These are phyloP conservation scores for Capsella bursapastoris DNA, from an alignment of 345 rosid genomes.

Conservation along the genomic window DNA sequence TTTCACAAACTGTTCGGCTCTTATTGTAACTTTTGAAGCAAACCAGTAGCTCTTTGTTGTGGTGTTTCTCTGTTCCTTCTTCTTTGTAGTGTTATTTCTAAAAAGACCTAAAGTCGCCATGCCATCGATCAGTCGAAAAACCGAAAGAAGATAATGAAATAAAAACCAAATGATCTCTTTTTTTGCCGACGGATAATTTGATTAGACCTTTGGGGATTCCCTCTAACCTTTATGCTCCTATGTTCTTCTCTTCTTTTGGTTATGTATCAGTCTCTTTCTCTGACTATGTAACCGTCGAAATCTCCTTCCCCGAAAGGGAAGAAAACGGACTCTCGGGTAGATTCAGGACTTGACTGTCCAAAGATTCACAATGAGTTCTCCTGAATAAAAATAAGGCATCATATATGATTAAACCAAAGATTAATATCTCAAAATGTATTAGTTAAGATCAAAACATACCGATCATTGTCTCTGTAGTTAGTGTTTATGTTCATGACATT, in stretches of 20 bases:
- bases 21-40: not conserved
- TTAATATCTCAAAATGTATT: constrained; percentile 4
- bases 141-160: constrained; percentile 19
- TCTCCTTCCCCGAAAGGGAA: constrained; percentile 57
- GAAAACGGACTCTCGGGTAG: constrained; percentile 97
- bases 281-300: constrained; percentile 65
- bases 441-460: constrained; percentile 52
- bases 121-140: constrained; percentile 16
- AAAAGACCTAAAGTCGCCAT: constrained; percentile 14
- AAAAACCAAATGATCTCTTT: constrained; percentile 13
- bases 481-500: constrained; percentile 49
- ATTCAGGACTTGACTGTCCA: constrained; percentile 63
- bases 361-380: constrained; percentile 32
- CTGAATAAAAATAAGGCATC: not conserved
- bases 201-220: constrained; percentile 32
- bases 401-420: not conserved
- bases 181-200: constrained; percentile 12
- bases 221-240: constrained; percentile 43
- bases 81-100: constrained; percentile 32
- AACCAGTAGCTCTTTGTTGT: constrained; percentile 21
- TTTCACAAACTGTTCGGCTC: constrained; percentile 9
- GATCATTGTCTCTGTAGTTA: constrained; percentile 61
- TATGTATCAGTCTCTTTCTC: constrained; percentile 42
- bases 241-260: constrained; percentile 28
- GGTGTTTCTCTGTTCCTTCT: constrained; percentile 10